Evolutionary conservation across 225 moss, liverwort and hornwort species (phyloP).

Genomic region (Bryum argenteum): DNA sequence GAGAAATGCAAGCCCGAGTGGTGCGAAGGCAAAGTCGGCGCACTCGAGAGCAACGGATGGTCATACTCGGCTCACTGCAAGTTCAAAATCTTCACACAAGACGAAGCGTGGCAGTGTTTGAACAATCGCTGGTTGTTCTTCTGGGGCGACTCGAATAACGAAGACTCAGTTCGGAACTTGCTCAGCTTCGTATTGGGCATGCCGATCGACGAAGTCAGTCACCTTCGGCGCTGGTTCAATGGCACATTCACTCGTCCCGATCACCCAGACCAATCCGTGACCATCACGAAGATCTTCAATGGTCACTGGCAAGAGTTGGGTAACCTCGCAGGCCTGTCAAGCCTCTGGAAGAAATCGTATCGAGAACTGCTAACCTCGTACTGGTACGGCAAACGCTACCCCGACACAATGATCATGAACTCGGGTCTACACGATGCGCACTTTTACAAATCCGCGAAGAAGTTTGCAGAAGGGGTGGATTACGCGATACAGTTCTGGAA

Average conservation of each 20-base stretch:
- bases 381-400: conserved; percentile 39
- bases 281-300: conserved; percentile 62
- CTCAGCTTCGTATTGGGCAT: conserved; percentile 52
- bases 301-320: conserved; percentile 50
- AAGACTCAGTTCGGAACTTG: conserved; percentile 60
- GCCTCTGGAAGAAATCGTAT: conserved; percentile 35
- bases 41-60: conserved; percentile 65
- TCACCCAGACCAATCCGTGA: conserved; percentile 23
- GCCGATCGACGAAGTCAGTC: conserved; percentile 28
- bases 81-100: conserved; percentile 51
- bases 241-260: conserved; percentile 48
- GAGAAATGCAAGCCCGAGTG: conserved; percentile 43
- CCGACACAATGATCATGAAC: conserved; percentile 75
- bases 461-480: conserved; percentile 56
- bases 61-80: conserved; percentile 66
- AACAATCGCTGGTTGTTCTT: conserved; percentile 61
- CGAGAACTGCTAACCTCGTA: conserved; percentile 37
- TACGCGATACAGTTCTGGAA: conserved; percentile 57
- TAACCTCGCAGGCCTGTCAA: conserved; percentile 49
- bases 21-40: conserved; percentile 60
- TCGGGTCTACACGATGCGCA: conserved; percentile 75
- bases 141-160: conserved; percentile 70
- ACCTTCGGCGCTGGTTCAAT: conserved; percentile 57
- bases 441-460: conserved; percentile 33
- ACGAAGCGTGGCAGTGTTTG: conserved; percentile 56